These are phyloP conservation scores for Naganishia liquefaciens DNA, from an alignment of 1,284 basidiomycete genomes.

Conservation along the genomic window DNA sequence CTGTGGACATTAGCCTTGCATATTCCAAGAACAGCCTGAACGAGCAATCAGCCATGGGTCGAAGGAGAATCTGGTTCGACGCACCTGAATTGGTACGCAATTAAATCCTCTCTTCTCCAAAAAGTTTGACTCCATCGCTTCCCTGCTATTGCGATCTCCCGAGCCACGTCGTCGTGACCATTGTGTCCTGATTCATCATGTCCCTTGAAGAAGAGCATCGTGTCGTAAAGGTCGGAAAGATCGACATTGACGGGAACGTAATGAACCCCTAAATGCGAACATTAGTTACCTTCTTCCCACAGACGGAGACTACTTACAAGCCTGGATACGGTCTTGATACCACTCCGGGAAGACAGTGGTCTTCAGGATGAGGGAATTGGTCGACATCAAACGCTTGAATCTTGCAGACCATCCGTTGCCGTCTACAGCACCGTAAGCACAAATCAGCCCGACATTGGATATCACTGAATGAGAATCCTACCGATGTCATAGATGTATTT, in stretches of 20 bases:
- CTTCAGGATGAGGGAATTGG: conserved; percentile 55
- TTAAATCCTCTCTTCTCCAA: conserved; percentile 67
- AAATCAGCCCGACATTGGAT: too few species aligned
- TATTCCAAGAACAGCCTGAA: conserved; percentile 24
- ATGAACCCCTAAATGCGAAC: conserved; percentile 59
- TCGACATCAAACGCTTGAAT: conserved; percentile 51
- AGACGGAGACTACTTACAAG: conserved; percentile 32
- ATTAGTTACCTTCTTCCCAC: not conserved
- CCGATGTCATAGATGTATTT: conserved; percentile 68
- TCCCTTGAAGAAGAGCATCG: conserved; percentile 63
- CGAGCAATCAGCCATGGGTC: not conserved
- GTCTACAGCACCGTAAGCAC: conserved; percentile 43
- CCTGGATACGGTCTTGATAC: conserved; percentile 45
- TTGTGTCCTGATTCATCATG: conserved; percentile 50
- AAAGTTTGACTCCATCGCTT: conserved; percentile 63
- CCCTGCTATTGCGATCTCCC: conserved; percentile 62
- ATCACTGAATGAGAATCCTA: conserved; percentile 31
- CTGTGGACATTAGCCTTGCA: conserved; percentile 8
- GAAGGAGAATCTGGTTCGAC: not conserved
- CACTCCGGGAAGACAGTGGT: conserved; percentile 56
- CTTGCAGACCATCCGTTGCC: conserved; percentile 54
- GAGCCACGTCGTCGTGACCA: conserved; percentile 61
- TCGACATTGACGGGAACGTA: conserved; percentile 64
- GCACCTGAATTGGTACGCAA: conserved; percentile 60
- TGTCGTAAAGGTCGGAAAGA: conserved; percentile 62